phyloP scores from a whole-genome alignment of 192 early-diverging fungal species.

The Entrophospora sp. region DNA sequence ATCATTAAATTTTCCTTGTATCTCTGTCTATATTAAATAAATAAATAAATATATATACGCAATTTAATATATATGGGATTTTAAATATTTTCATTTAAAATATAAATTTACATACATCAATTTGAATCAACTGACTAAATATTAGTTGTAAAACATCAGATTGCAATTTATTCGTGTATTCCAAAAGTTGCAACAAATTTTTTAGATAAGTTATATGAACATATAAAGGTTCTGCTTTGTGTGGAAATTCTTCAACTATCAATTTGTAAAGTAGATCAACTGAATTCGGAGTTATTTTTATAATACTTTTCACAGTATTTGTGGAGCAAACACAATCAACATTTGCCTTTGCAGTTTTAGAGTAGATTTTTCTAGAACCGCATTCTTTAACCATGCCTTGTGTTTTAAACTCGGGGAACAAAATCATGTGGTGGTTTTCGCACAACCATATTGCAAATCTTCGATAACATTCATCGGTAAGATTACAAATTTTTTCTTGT shows the following conservation, averaged over 20 bases:
- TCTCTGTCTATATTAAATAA: slow-evolving; percentile 54
- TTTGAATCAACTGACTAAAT: slow-evolving; percentile 75
- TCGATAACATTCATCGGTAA: too few species aligned
- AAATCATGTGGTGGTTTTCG: too few species aligned
- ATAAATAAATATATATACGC: not conserved
- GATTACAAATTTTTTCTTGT: too few species aligned
- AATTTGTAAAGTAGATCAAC: slow-evolving; percentile 37
- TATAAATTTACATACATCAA: slow-evolving; percentile 59
- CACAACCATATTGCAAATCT: too few species aligned
- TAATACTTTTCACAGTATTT: not conserved
- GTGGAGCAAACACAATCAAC: too few species aligned
- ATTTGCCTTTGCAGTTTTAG: too few species aligned
- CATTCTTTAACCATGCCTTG: too few species aligned
- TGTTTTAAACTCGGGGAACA: too few species aligned
- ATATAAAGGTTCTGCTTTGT: slow-evolving; percentile 51
- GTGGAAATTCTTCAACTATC: slow-evolving; percentile 59
- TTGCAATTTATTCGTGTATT: slow-evolving; percentile 68
- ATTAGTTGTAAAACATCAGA: slow-evolving; percentile 63
- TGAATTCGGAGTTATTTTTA: not conserved
- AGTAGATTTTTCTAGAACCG: too few species aligned
- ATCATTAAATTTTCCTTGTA: slow-evolving; percentile 87
- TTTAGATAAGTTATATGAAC: slow-evolving; percentile 61
- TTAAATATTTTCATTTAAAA: not conserved
- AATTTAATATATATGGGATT: not conserved
- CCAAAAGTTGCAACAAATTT: slow-evolving; percentile 63